Base-by-base conservation (phyloP, 495 filamentous ascomycete genomes). In the Penicillium salamii region DNA sequence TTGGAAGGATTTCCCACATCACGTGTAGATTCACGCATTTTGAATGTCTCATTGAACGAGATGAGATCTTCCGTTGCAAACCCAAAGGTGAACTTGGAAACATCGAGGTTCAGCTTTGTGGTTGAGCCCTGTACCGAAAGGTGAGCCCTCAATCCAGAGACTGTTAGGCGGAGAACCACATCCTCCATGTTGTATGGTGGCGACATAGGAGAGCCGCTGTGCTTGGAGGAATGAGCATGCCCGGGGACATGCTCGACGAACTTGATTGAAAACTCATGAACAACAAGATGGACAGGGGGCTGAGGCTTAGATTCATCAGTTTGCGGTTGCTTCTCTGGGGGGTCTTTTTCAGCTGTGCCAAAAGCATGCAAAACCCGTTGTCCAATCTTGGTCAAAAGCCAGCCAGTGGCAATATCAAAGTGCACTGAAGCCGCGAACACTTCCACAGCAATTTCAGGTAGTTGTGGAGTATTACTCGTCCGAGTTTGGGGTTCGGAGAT, bases 11-110 rank as follows among this genome's bases (percentile, higher is more conserved):
- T 72, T 54, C 76, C 73, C 13, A 82, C 71, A 59, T 85, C 83
- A 54, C 80, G 77, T 8, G 83, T 77, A 14, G 89, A 91, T 49
- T 87, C 78, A 41, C 83, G 79, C 83, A 93, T 81, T 55, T 80
- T 81, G 51, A 83, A 63, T 14, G 75, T 72, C 33, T 76, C 66
- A 53, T 80, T 81, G 53, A 96, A 96, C 18, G 86, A 87, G 42
- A 95, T 64, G 24, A 95, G 81, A 51, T 84, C 74, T 23, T 86
- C 84, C n/a, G 81, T 78, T 6, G 78, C 78, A 65, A 88, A 89
- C 7, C 87, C 88, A 45, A 96, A 81, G 0, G 62, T 70, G 58
- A 95, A 85, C 50, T 84, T 89, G 33, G 83, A 76, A 2, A 92
- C 58, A 38, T 64, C 42, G 7, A 74, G 51, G 12, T 57, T 55